Conservation (phyloP, 306 rosid genomes). For the Senna siamea region DNA sequence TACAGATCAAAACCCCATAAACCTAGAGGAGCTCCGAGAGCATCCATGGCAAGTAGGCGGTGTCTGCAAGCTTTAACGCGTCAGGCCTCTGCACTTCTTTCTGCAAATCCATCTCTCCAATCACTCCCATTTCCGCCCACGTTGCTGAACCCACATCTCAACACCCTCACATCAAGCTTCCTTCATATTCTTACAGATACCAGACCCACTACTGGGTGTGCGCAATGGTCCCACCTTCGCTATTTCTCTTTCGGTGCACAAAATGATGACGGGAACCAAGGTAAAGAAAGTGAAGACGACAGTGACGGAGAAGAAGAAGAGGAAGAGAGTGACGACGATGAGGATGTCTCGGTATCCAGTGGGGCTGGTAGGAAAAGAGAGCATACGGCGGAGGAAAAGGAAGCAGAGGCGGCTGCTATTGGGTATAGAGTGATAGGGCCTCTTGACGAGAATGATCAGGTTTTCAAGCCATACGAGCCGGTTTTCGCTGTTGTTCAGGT, state of each 20-base stretch:
- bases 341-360: constrained; percentile 38
- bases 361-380: constrained; percentile 48
- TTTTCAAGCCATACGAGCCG: constrained; percentile 77
- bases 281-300: constrained; percentile 35
- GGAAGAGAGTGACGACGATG: constrained; percentile 44
- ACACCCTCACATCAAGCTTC: constrained; percentile 29
- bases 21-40: background rate
- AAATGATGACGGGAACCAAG: constrained; percentile 30
- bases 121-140: constrained; percentile 36
- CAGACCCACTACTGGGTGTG: constrained; percentile 29
- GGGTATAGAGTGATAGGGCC: constrained; percentile 81
- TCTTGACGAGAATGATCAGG: constrained; percentile 52
- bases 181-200: constrained; percentile 35
- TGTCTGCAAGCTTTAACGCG: constrained; percentile 60
- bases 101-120: constrained; percentile 40
- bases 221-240: constrained; percentile 48
- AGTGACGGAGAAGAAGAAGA: constrained; percentile 43
- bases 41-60: constrained; percentile 76
- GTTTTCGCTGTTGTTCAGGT: constrained; percentile 93
- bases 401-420: constrained; percentile 71
- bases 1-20: background rate
- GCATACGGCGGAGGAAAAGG: constrained; percentile 72
- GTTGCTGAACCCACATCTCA: constrained; percentile 34
- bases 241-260: constrained; percentile 58
- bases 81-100: constrained; percentile 55